Base-by-base conservation (phyloP, 306 rosid genomes). In the Fragaria ananassa region DNA sequence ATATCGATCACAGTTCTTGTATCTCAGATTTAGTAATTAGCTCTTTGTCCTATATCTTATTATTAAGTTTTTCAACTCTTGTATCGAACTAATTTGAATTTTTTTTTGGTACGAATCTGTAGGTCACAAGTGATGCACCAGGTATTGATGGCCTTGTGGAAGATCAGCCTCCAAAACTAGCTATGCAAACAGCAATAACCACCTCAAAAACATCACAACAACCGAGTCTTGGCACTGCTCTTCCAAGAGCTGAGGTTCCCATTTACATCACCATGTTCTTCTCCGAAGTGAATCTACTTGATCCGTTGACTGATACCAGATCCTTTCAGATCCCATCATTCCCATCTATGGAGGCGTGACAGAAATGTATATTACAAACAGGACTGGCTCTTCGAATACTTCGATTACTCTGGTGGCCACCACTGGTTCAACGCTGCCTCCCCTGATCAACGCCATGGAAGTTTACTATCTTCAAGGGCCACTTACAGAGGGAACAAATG, bases 391-490 rank as follows among this genome's bases (percentile, higher is more conserved):
- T n/a, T 63, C 83, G n/a, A 61, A 72, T 10, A 81, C 85, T 21
- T 12, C 67, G 0, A 53, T 85, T 35, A 0, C 57, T 60, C n/a
- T 86, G 65, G 49, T 58, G 41, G 83, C 91, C 71, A 70, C 89
- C 9, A 27, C 39, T 5, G 42, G 57, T 53, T 86, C 89, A 0
- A 69, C 92, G 11, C 75, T 88, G 61, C 88, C 87, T 44, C 89
- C 92, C 41, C 49, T 88, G 45, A 67, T 88, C 61, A 86, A 88
- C 57, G 88, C 87, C 78, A 58, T 86, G 41, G 92, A 88, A 76
- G 83, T 88, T 80, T 88, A 76, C 53, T 29, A 75, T 10, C 37
- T 86, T 17, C 9, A 14, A 29, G 85, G 75, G 10, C 31, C 79
- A n/a, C 58, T 74, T 45, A 75, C 87, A 53, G 79, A 74, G 8